Conservation (phyloP, 257 asterid species). For the Petunia secreta region DNA sequence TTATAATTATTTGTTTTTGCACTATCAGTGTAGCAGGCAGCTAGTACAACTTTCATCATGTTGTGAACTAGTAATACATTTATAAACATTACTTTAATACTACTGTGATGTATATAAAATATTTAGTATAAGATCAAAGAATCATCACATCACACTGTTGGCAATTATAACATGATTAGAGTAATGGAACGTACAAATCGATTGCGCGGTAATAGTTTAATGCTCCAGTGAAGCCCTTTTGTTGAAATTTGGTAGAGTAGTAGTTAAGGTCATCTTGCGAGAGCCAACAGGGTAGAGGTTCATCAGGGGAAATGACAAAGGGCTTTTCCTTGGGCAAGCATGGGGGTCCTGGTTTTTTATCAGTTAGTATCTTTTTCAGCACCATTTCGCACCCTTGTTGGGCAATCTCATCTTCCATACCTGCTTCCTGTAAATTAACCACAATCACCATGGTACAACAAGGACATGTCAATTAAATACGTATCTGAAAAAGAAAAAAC, state of each 20-base stretch:
- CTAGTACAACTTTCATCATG: too few relatives aligned
- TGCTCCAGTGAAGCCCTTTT: slow-evolving; percentile 85
- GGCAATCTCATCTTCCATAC: slow-evolving; percentile 78
- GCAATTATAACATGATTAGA: background rate
- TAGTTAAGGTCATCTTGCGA: slow-evolving; percentile 65
- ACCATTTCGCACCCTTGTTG: slow-evolving; percentile 61
- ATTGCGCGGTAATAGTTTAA: slow-evolving; percentile 87
- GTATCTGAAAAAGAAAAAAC: too few relatives aligned
- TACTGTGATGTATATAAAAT: background rate
- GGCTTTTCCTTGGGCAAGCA: slow-evolving; percentile 62
- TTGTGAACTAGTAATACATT: too few relatives aligned
- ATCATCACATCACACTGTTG: background rate
- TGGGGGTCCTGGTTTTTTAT: slow-evolving; percentile 68
- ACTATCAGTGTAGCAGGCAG: too few relatives aligned
- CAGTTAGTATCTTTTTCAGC: slow-evolving; percentile 64
- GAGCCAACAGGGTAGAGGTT: slow-evolving; percentile 66
- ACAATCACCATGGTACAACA: background rate
- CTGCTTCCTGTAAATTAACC: slow-evolving; percentile 53
- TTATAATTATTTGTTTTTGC: too few relatives aligned
- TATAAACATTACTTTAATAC: too few relatives aligned
- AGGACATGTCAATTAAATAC: too few relatives aligned
- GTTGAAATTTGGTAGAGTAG: slow-evolving; percentile 52
- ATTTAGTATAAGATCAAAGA: too few relatives aligned
- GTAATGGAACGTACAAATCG: slow-evolving; percentile 53
- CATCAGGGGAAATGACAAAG: slow-evolving; percentile 44